Evolutionary conservation across 2,329 filamentous ascomycete genomes (phyloP).

Genomic region (Venturiaceae sp.): DNA sequence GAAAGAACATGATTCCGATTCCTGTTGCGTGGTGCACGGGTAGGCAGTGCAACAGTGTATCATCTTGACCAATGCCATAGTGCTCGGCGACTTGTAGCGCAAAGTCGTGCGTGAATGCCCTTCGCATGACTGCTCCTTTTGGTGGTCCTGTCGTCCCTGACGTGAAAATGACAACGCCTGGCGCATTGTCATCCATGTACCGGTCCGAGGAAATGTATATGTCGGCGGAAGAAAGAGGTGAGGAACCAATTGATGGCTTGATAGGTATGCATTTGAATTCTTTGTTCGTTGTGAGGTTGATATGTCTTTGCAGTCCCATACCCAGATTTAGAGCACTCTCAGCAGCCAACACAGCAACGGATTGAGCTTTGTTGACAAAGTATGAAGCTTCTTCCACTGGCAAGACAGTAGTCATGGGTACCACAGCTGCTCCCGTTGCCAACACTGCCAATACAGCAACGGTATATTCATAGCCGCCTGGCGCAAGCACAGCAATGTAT

Average conservation of each 20-base stretch:
- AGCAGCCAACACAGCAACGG: slow-evolving; percentile 28
- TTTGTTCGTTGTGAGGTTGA: slow-evolving; percentile 18
- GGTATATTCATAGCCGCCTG: slow-evolving; percentile 37
- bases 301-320: slow-evolving; percentile 17
- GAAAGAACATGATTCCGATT: slow-evolving; percentile 25
- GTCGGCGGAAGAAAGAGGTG: slow-evolving; percentile 18
- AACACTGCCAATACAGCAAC: slow-evolving; percentile 39
- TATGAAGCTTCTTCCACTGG: slow-evolving; percentile 35
- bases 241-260: slow-evolving; percentile 21
- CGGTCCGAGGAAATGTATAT: slow-evolving; percentile 32
- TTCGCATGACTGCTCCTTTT: slow-evolving; percentile 35
- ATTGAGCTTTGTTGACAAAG: slow-evolving; percentile 30
- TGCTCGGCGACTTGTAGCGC: slow-evolving; percentile 23
- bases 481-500: slow-evolving; percentile 35
- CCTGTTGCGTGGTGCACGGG: slow-evolving; percentile 27
- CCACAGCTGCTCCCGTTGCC: slow-evolving; percentile 35
- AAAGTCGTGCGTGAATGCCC: slow-evolving; percentile 27
- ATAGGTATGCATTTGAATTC: slow-evolving; percentile 28
- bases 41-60: slow-evolving; percentile 23
- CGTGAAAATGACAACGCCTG: slow-evolving; percentile 35
- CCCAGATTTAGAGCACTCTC: slow-evolving; percentile 20
- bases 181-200: slow-evolving; percentile 28
- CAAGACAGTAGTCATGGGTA: slow-evolving; percentile 33
- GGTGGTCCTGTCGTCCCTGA: slow-evolving; percentile 37
- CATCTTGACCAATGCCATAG: slow-evolving; percentile 20